A percentile compares a stretch with the other conserved stretches of the same genome.
Conservation (phyloP, 2,329 filamentous ascomycete species). For the Reticulascus tulasneorum region DNA sequence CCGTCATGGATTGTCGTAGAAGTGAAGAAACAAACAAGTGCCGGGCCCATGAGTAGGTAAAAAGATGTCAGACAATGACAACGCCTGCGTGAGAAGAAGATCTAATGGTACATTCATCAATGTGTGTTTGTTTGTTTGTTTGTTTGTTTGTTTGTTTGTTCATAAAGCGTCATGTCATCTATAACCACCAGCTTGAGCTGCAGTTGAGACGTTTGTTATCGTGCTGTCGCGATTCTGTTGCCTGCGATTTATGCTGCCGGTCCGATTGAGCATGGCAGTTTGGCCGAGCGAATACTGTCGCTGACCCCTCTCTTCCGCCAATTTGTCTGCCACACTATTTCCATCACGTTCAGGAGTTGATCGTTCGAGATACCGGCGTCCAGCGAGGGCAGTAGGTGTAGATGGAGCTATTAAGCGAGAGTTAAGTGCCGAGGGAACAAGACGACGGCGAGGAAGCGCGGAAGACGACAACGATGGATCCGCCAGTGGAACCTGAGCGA, state of each 20-base stretch:
- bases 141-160: too few species aligned
- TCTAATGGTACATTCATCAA: constrained; percentile 18
- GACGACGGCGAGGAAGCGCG: constrained; percentile 49
- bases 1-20: constrained; percentile 13
- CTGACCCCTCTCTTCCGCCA: constrained; percentile 36
- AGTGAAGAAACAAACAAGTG: constrained; percentile 8
- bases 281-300: constrained; percentile 43
- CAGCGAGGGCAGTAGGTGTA: constrained; percentile 31
- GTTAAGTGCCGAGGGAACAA: constrained; percentile 44
- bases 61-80: constrained; percentile 13
- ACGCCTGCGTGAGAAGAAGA: constrained; percentile 13
- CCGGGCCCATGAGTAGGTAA: constrained; percentile 11
- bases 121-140: constrained; percentile 18
- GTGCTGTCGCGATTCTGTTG: constrained; percentile 39
- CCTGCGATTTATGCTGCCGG: constrained; percentile 42
- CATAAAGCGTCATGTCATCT: constrained; percentile 36
- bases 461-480: constrained; percentile 35
- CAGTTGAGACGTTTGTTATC: constrained; percentile 34
- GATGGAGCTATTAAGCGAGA: constrained; percentile 40
- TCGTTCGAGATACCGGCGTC: constrained; percentile 48
- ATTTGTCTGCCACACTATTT: constrained; percentile 29
- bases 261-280: constrained; percentile 36
- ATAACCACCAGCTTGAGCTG: constrained; percentile 38
- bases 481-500: constrained; percentile 19
- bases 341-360: constrained; percentile 36